Conservation (phyloP, 176 grass and related monocot genomes). For the Stipa capillata region DNA sequence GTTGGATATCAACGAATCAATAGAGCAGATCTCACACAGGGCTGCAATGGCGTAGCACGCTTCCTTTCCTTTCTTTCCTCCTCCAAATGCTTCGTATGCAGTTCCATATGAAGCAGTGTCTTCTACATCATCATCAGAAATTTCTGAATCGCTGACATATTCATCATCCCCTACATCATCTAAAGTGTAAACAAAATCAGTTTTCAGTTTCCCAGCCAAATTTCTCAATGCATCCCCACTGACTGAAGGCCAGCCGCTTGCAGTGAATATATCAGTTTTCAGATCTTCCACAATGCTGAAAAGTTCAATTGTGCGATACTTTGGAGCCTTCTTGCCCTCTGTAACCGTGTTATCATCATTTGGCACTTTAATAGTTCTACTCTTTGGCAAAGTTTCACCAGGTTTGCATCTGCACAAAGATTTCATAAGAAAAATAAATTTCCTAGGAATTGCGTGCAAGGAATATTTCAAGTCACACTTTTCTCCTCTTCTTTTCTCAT, state of each 20-base stretch:
- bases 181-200: slow-evolving; percentile 38
- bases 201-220: slow-evolving; percentile 65
- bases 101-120: slow-evolving; percentile 53
- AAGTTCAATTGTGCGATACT: slow-evolving; percentile 61
- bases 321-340: slow-evolving; percentile 52
- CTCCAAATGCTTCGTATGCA: slow-evolving; percentile 85
- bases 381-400: slow-evolving; percentile 53
- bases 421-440: slow-evolving; percentile 3
- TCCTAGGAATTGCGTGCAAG: neutral
- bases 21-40: slow-evolving; percentile 84
- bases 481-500: neutral
- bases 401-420: slow-evolving; percentile 41
- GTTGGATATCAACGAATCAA: slow-evolving; percentile 89
- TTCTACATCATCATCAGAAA: slow-evolving; percentile 19
- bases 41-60: slow-evolving; percentile 87
- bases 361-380: slow-evolving; percentile 62
- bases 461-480: neutral
- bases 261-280: slow-evolving; percentile 56
- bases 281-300: slow-evolving; percentile 53
- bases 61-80: slow-evolving; percentile 70
- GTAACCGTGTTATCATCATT: slow-evolving; percentile 39
- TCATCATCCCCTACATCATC: slow-evolving; percentile 35
- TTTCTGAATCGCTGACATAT: slow-evolving; percentile 26
- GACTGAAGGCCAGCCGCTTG: slow-evolving; percentile 75
- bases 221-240: slow-evolving; percentile 69